Base-by-base conservation (phyloP, 1,139 yeast genomes). In the Scheffersomyces lignicola region DNA sequence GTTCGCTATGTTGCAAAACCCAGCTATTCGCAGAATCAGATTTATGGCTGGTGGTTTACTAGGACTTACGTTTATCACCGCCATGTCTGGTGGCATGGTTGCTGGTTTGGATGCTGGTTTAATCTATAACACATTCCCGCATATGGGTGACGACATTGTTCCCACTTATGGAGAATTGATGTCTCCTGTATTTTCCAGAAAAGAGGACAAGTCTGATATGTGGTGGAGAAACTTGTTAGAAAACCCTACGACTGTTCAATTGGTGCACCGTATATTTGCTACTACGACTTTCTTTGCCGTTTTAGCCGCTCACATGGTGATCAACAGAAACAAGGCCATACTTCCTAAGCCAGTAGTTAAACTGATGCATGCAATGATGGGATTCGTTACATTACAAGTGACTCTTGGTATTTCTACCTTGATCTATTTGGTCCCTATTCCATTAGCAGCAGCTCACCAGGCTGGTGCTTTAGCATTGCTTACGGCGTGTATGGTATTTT, bases 41-140 rank as follows among this genome's bases (percentile, higher is more conserved):
- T 58, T 65, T 24, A 51, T 74, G 24, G 75, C 85, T 0, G 43
- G 64, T 14, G 83, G 73, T 0, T 62, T 92, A 27, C 67, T 86
- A 24, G 80, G 69, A 1, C 65, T 92, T 38, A 82, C 94, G 2
- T 90, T 87, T 51, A 42, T 84, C 29, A 92, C 98, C 16, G 96
- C 97, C 15, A 83, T 92, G 94, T 77, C 95, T 17, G 98, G 98
- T 41, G 97, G 96, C 13, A 80, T 94, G 76, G 98, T 94, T 32
- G 98, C 99, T 12, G 98, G 98, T 6, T 71, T 94, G 39, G 98
- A 94, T 62, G 98, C 99, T 3, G 98, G 98, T 33, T 72, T 90
- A 58, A 89, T 94, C 48, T 94, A 92, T 63, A 92, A 94, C 60
- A 83, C 95, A 4, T 94, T 90, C 75, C 98, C 99, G 18, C 87